Conservation (phyloP, 2,329 filamentous ascomycete species). For the Lizonia empirigonia region DNA sequence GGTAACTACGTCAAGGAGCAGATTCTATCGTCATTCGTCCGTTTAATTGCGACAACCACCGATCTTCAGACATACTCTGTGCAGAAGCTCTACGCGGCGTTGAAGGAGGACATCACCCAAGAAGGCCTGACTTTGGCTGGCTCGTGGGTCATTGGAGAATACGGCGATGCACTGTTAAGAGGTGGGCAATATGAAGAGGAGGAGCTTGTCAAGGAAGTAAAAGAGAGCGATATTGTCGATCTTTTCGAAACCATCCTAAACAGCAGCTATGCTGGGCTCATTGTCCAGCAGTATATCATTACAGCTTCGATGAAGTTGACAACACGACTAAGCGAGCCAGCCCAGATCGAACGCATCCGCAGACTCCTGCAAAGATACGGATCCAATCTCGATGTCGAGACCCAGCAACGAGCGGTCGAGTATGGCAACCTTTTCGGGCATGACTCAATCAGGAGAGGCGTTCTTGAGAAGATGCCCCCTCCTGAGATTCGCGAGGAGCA, state of each 20-base stretch:
- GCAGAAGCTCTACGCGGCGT: constrained; percentile 86
- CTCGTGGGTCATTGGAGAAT: constrained; percentile 98
- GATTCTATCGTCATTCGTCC: constrained; percentile 94
- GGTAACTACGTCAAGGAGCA: constrained; percentile 98
- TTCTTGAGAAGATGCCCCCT: constrained; percentile 96
- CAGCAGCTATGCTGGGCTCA: constrained; percentile 91
- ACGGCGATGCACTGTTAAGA: constrained; percentile 84
- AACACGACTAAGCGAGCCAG: constrained; percentile 78
- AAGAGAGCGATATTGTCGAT: constrained; percentile 88
- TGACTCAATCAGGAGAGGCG: constrained; percentile 84
- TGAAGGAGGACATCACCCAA: constrained; percentile 97
- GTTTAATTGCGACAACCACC: constrained; percentile 90
- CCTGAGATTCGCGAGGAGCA: constrained; percentile 97
- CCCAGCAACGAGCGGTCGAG: constrained; percentile 94
- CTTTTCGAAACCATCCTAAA: constrained; percentile 91
- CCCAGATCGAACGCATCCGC: constrained; percentile 86
- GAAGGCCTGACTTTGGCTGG: constrained; percentile 92
- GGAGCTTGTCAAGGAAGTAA: constrained; percentile 81
- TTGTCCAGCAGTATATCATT: constrained; percentile 93
- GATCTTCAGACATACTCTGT: constrained; percentile 96
- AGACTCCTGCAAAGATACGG: constrained; percentile 78
- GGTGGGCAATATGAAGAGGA: constrained; percentile 94
- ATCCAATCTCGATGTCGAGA: constrained; percentile 89
- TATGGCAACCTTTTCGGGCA: constrained; percentile 93
- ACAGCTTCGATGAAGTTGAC: constrained; percentile 95